These are phyloP conservation scores for Arthrobotrys pseudoclavata DNA, from an alignment of 2,329 filamentous ascomycete genomes.

Conservation along the genomic window DNA sequence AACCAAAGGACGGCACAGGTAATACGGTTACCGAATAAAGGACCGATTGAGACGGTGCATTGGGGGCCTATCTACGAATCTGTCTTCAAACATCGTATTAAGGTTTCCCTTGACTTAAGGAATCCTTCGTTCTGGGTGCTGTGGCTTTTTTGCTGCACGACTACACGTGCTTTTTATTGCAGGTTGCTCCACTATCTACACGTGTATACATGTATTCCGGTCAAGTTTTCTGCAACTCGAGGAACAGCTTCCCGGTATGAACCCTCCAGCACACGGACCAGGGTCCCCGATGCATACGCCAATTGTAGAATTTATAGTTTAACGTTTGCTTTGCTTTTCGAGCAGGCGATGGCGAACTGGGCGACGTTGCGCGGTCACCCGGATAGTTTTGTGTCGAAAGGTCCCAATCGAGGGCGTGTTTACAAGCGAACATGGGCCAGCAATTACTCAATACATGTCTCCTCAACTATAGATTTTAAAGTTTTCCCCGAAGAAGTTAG, in stretches of 20 bases:
- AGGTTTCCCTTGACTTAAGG: slow-evolving; percentile 19
- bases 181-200: slow-evolving; percentile 7
- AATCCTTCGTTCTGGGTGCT: slow-evolving; percentile 15
- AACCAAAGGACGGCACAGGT: not conserved
- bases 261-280: slow-evolving; percentile 19
- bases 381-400: slow-evolving; percentile 24
- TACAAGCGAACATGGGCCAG: slow-evolving; percentile 24
- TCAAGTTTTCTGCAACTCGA: not conserved
- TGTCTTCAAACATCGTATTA: slow-evolving; percentile 17
- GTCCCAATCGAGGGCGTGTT: slow-evolving; percentile 24
- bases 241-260: slow-evolving; percentile 7
- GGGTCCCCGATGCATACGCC: slow-evolving; percentile 13
- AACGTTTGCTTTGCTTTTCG: slow-evolving; percentile 15
- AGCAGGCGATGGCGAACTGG: slow-evolving; percentile 2
- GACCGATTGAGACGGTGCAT: slow-evolving; percentile 22
- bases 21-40: slow-evolving; percentile 16
- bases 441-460: not conserved
- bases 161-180: slow-evolving; percentile 21
- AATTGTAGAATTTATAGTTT: not conserved
- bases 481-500: not conserved
- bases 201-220: not conserved
- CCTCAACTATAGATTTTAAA: slow-evolving; percentile 8
- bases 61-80: not conserved
- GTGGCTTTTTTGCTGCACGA: slow-evolving; percentile 27
- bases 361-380: slow-evolving; percentile 18